Percentiles rank a stretch among this genome's conserved stretches.
Evolutionary conservation across 2,329 filamentous ascomycete species (phyloP).

Genomic region (Tolypocladium album): DNA sequence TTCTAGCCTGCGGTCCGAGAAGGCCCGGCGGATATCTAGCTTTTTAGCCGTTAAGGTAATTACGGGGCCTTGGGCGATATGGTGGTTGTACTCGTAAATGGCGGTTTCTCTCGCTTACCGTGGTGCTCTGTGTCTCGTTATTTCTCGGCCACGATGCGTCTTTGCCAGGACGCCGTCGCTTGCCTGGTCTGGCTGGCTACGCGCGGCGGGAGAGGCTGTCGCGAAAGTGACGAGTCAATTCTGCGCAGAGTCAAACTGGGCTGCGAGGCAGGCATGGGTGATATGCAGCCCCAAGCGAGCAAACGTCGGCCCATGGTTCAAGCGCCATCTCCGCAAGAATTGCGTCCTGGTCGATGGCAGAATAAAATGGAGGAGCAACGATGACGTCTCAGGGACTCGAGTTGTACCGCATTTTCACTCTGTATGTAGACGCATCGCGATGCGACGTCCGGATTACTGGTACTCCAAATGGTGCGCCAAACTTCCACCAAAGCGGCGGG

Average conservation of each 20-base stretch:
- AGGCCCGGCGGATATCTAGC: neutral
- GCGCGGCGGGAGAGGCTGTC: neutral
- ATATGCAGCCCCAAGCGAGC: neutral
- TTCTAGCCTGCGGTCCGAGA: neutral
- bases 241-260: neutral
- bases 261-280: neutral
- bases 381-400: neutral
- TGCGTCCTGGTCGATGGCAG: neutral
- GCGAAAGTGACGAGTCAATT: neutral
- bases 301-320: neutral
- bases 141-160: neutral
- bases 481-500: too few species aligned
- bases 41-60: too few species aligned
- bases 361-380: neutral
- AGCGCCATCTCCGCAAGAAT: neutral
- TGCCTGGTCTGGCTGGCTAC: neutral
- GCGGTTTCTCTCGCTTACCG: too few species aligned
- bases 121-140: neutral
- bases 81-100: too few species aligned
- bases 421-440: too few species aligned
- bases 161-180: neutral
- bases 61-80: too few species aligned
- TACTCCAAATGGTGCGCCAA: too few species aligned
- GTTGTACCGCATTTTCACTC: too few species aligned
- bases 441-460: too few species aligned